Evolutionary conservation across 148 eudicot genomes (phyloP).

Genomic region (Chenopodium formosanum): DNA sequence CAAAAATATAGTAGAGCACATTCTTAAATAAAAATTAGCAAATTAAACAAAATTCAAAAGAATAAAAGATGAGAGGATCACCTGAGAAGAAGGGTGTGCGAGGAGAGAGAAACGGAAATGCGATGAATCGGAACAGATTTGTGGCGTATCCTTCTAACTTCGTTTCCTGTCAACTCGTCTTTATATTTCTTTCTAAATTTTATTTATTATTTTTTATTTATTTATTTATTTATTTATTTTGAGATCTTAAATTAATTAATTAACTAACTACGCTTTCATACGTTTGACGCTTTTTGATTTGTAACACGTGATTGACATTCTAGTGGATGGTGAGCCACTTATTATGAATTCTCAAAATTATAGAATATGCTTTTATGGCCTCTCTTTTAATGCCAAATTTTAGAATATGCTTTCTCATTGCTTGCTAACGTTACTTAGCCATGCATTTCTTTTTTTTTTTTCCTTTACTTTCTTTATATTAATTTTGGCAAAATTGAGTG

Average conservation of each 20-base stretch:
- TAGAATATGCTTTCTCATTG: background rate
- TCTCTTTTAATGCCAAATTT: background rate
- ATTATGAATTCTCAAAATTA: background rate
- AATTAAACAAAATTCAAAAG: background rate
- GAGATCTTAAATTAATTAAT: no score
- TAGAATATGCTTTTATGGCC: background rate
- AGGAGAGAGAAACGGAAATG: conserved; percentile 4
- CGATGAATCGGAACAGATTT: conserved; percentile 11
- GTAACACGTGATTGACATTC: background rate
- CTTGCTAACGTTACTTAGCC: background rate
- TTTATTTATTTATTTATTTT: background rate
- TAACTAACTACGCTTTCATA: background rate
- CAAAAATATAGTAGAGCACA: no score
- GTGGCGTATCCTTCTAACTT: conserved; percentile 21
- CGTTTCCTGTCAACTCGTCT: background rate
- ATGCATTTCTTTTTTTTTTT: background rate
- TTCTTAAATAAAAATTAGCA: background rate
- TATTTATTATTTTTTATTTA: background rate
- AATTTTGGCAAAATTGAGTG: no score
- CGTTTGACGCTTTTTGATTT: background rate
- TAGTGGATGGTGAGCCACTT: background rate
- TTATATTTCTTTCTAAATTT: background rate
- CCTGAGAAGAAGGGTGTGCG: conserved; percentile 21
- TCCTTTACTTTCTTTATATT: no score
- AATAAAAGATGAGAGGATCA: conserved; percentile 11